Evolutionary conservation across 2,329 filamentous ascomycete genomes (phyloP).

Genomic region (Aspergillus chevalieri): DNA sequence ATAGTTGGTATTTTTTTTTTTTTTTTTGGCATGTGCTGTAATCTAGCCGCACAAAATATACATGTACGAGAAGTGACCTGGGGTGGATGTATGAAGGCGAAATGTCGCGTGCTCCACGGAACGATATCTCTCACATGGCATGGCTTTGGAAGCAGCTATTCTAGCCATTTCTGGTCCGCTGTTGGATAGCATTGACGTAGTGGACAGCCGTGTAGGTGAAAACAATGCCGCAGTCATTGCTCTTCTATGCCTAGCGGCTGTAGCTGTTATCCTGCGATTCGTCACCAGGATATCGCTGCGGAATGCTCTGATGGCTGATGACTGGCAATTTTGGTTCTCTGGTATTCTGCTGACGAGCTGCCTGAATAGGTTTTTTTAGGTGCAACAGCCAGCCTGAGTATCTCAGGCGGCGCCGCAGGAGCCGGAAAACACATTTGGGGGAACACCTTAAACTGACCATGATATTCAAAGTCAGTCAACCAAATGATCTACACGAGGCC

Average conservation of each 20-base stretch:
- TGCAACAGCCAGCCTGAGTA: conserved; percentile 4
- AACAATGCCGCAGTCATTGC: conserved; percentile 10
- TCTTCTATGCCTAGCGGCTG: conserved; percentile 3
- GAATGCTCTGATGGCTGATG: conserved; percentile 9
- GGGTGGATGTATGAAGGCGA: no score
- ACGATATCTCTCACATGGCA: no score
- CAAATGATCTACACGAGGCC: background rate
- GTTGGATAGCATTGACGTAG: conserved; percentile 6
- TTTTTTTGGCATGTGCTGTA: no score
- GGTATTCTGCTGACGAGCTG: conserved; percentile 1
- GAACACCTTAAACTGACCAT: background rate
- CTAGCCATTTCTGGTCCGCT: conserved; percentile 8
- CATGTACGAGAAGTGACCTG: no score
- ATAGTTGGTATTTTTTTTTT: no score
- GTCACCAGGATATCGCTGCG: conserved; percentile 4
- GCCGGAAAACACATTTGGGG: no score
- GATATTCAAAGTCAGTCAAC: background rate
- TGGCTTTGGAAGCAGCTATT: no score
- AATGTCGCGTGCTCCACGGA: no score
- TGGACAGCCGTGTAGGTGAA: background rate
- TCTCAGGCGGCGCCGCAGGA: background rate
- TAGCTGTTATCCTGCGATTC: conserved; percentile 11
- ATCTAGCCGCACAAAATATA: no score
- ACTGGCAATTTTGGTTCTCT: conserved; percentile 10
- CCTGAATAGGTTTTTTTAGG: background rate